Conservation (phyloP, 495 filamentous ascomycete species). For the Tuber umbilicatum region DNA sequence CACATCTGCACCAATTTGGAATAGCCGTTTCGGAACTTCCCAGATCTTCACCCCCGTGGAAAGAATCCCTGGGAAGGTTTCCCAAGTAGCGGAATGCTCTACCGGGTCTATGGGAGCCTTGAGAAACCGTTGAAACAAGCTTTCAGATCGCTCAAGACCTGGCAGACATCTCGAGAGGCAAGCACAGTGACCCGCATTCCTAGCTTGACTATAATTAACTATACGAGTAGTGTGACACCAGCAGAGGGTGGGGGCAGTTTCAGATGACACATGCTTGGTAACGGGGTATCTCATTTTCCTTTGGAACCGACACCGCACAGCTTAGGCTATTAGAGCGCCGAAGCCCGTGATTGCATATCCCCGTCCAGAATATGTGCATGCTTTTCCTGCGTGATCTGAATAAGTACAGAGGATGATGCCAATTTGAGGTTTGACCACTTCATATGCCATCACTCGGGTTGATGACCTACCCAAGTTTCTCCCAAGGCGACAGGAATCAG, state of each 20-base stretch:
- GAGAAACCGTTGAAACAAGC: background rate
- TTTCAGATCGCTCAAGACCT: background rate
- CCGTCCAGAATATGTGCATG: background rate
- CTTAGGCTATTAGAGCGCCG: background rate
- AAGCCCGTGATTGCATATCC: background rate
- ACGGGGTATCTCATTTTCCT: background rate
- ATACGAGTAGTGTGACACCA: background rate
- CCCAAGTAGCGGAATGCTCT: background rate
- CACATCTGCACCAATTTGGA: background rate
- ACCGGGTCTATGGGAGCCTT: background rate
- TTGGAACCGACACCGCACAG: background rate
- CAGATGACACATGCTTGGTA: background rate
- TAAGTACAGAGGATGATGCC: background rate
- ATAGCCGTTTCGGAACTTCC: background rate
- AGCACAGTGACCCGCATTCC: background rate
- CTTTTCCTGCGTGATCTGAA: background rate
- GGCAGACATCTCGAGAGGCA: background rate
- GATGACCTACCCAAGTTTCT: background rate
- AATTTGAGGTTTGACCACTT: background rate
- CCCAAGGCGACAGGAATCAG: background rate
- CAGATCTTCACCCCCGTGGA: background rate
- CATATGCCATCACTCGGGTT: background rate
- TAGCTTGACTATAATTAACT: background rate
- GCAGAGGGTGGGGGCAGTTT: background rate
- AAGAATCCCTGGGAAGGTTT: background rate